Evolutionary conservation across 2,329 filamentous ascomycete genomes (phyloP).

Genomic region (Cladosporium sp.): DNA sequence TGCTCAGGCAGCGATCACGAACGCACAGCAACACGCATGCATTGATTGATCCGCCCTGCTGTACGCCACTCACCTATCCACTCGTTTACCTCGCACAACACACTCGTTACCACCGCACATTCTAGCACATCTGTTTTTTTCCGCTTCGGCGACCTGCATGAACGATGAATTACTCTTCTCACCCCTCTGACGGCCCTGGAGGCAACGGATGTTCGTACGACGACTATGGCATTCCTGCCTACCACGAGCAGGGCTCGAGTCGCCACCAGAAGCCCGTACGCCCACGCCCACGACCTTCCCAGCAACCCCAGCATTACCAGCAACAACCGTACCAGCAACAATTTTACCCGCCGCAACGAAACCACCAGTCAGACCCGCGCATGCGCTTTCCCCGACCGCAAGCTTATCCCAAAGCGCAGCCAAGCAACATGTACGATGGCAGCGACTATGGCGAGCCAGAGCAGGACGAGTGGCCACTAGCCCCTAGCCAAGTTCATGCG

Average conservation of each 20-base stretch:
- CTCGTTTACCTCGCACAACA: constrained; percentile 9
- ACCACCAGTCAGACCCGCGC: constrained; percentile 15
- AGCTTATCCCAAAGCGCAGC: constrained; percentile 10
- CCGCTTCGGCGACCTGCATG: constrained; percentile 18
- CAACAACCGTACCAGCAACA: constrained; percentile 6
- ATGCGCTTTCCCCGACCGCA: constrained; percentile 21
- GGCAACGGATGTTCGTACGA: constrained; percentile 13
- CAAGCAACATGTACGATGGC: constrained; percentile 31
- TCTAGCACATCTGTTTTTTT: not conserved
- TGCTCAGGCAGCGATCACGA: constrained; percentile 16
- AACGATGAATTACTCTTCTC: constrained; percentile 17
- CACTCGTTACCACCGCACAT: not conserved
- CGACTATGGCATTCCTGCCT: constrained; percentile 19
- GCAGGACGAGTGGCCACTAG: constrained; percentile 33
- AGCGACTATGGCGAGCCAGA: constrained; percentile 30
- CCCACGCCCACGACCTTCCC: not conserved
- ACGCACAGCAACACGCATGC: constrained; percentile 16
- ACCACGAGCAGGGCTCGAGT: constrained; percentile 18
- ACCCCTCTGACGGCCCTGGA: constrained; percentile 4
- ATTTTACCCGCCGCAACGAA: not conserved
- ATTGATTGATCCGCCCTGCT: constrained; percentile 18
- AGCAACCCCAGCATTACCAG: not conserved
- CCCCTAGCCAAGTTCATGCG: constrained; percentile 19
- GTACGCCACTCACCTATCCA: constrained; percentile 12
- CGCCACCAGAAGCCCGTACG: constrained; percentile 2